These are phyloP conservation scores for Coprinopsis strossmayeri DNA, from an alignment of 768 basidiomycete genomes.

Conservation along the genomic window DNA sequence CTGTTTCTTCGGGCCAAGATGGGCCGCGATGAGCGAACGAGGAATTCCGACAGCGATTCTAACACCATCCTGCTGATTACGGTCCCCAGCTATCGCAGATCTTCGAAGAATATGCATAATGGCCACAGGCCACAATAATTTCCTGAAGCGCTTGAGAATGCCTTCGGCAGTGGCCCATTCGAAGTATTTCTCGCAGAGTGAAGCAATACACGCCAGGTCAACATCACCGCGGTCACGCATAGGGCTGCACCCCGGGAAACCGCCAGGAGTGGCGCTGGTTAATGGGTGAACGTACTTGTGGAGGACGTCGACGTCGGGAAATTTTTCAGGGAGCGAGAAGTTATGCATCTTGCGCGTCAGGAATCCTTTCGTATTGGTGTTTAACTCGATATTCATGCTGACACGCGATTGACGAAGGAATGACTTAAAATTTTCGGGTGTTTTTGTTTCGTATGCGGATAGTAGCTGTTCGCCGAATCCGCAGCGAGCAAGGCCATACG, in stretches of 20 bases:
- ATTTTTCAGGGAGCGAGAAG: constrained; percentile 39
- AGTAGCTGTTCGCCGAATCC: constrained; percentile 56
- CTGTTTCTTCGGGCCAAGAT: constrained; percentile 14
- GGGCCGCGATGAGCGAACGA: constrained; percentile 15
- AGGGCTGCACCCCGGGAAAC: constrained; percentile 10
- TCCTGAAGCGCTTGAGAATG: constrained; percentile 61
- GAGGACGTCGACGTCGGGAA: constrained; percentile 52
- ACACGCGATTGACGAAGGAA: constrained; percentile 47
- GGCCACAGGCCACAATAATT: constrained; percentile 55
- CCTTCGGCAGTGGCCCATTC: constrained; percentile 65
- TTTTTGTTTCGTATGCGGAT: constrained; percentile 29
- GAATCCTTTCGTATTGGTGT: constrained; percentile 40
- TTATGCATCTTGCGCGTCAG: constrained; percentile 38
- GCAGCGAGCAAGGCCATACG: constrained; percentile 55
- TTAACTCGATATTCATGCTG: constrained; percentile 39
- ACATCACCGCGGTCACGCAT: constrained; percentile 32
- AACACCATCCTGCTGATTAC: constrained; percentile 16
- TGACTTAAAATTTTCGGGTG: constrained; percentile 23
- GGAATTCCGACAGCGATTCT: constrained; percentile 15
- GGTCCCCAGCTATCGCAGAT: constrained; percentile 37
- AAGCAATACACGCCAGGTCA: constrained; percentile 46
- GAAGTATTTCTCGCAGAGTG: constrained; percentile 56
- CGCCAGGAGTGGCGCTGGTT: constrained; percentile 10
- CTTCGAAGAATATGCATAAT: constrained; percentile 53
- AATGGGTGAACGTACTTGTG: constrained; percentile 43